Conservation (phyloP, 1,284 basidiomycete species). For the Trametes hirsuta region DNA sequence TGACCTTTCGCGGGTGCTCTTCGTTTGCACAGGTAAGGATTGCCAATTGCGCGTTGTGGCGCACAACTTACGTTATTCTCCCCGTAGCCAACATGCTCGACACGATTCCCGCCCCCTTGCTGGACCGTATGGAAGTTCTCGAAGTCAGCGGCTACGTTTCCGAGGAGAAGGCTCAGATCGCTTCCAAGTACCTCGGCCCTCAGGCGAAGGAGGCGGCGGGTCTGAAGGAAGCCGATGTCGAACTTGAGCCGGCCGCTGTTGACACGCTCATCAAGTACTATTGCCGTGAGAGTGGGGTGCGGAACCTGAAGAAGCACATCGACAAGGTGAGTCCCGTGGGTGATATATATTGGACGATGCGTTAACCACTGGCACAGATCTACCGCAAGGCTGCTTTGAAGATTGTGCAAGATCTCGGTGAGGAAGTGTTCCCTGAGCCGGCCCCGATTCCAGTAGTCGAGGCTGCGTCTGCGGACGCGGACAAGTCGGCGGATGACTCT, state of each 20-base stretch:
- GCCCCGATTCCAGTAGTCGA: constrained; percentile 3
- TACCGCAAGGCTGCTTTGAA: constrained; percentile 96
- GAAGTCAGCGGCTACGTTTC: constrained; percentile 97
- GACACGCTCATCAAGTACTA: constrained; percentile 96
- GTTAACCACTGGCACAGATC: constrained; percentile 61
- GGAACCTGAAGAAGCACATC: constrained; percentile 94
- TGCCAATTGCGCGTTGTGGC: neutral
- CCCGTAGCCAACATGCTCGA: constrained; percentile 83
- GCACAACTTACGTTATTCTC: neutral
- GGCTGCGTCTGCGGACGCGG: constrained; percentile 30
- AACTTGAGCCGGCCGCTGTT: constrained; percentile 78
- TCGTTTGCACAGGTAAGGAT: constrained; percentile 86
- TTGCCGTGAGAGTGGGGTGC: constrained; percentile 94
- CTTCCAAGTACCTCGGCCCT: constrained; percentile 89
- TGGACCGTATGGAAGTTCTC: constrained; percentile 98
- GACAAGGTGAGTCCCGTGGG: constrained; percentile 69
- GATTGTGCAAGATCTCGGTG: constrained; percentile 91
- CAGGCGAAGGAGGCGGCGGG: constrained; percentile 94
- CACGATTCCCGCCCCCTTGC: constrained; percentile 94
- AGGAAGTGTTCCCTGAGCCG: constrained; percentile 82
- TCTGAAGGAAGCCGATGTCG: constrained; percentile 82
- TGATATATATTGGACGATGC: neutral
- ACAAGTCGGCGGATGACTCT: constrained; percentile 35
- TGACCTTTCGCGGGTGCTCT: constrained; percentile 94
- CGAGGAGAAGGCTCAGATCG: constrained; percentile 95